Conservation (phyloP, 371 early-diverging fungal species). For the Haplosporangium sp. region DNA sequence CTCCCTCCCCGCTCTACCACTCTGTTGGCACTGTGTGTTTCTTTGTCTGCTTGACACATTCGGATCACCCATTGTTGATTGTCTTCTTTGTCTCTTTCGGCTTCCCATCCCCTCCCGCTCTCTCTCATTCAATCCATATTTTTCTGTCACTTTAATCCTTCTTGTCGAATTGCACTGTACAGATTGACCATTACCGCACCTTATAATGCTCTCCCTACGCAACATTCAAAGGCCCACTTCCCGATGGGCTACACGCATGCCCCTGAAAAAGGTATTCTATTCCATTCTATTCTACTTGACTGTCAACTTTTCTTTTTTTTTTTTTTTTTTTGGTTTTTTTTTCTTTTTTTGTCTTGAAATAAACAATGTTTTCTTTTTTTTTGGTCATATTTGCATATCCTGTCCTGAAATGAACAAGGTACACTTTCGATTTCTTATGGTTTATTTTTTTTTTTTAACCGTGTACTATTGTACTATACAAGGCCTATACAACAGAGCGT, state of each 20-base stretch:
- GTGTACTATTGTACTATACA: neutral
- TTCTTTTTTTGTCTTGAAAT: neutral
- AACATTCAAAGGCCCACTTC: conserved; percentile 31
- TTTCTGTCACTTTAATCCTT: neutral
- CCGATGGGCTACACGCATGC: conserved; percentile 36
- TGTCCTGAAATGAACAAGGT: too few species aligned
- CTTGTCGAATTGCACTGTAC: neutral
- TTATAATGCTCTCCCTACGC: conserved; percentile 38
- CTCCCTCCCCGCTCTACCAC: neutral
- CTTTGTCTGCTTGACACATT: neutral
- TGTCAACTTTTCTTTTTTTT: neutral
- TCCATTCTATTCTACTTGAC: neutral
- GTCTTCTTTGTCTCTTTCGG: neutral
- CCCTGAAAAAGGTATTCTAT: conserved; percentile 31
- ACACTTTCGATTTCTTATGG: neutral
- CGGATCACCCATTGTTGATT: neutral
- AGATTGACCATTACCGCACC: neutral
- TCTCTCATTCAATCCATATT: neutral
- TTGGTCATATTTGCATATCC: too few species aligned
- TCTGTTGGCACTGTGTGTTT: neutral
- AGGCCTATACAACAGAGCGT: conserved; percentile 51
- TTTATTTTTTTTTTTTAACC: neutral
- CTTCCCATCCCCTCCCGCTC: neutral
- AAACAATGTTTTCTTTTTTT: too few species aligned
- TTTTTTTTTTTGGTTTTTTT: neutral